Evolutionary conservation across 2,329 filamentous ascomycete genomes (phyloP).

Genomic region (Claviceps spartinae): DNA sequence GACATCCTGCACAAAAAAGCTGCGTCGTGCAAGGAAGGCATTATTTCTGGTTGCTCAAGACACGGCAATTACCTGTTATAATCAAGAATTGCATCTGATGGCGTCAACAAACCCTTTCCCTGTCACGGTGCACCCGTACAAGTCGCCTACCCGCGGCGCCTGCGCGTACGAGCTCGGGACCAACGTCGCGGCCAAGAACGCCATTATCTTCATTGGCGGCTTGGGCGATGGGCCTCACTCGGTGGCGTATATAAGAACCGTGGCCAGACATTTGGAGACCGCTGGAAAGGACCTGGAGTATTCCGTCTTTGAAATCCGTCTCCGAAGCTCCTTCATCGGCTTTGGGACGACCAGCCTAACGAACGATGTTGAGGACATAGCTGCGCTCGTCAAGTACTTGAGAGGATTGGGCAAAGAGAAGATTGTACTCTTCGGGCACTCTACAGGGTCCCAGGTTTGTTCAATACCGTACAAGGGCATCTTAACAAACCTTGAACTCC

Average conservation of each 20-base stretch:
- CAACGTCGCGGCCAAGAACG: conserved; percentile 32
- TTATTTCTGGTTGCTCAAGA: background rate
- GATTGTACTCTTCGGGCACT: conserved; percentile 44
- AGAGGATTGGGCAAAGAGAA: conserved; percentile 34
- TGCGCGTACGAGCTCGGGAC: conserved; percentile 34
- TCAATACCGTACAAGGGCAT: background rate
- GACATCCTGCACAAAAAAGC: background rate
- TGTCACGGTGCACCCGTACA: conserved; percentile 33
- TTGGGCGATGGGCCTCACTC: conserved; percentile 57
- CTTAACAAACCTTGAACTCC: background rate
- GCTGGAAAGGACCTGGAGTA: conserved; percentile 25
- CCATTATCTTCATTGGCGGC: conserved; percentile 56
- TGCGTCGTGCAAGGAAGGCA: background rate
- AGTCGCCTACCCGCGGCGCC: conserved; percentile 24
- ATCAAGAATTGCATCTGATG: conserved; percentile 7
- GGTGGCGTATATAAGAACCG: conserved; percentile 38
- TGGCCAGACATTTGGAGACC: conserved; percentile 30
- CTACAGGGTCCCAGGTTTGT: conserved; percentile 42
- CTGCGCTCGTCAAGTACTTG: conserved; percentile 38
- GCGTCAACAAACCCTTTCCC: conserved; percentile 21
- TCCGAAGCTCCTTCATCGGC: conserved; percentile 39
- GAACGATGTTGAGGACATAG: conserved; percentile 41
- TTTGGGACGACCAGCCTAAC: conserved; percentile 37
- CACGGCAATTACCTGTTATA: background rate
- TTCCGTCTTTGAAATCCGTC: conserved; percentile 42